These are phyloP conservation scores for Linum usitatissimum DNA, from an alignment of 345 rosid genomes.

Conservation along the genomic window DNA sequence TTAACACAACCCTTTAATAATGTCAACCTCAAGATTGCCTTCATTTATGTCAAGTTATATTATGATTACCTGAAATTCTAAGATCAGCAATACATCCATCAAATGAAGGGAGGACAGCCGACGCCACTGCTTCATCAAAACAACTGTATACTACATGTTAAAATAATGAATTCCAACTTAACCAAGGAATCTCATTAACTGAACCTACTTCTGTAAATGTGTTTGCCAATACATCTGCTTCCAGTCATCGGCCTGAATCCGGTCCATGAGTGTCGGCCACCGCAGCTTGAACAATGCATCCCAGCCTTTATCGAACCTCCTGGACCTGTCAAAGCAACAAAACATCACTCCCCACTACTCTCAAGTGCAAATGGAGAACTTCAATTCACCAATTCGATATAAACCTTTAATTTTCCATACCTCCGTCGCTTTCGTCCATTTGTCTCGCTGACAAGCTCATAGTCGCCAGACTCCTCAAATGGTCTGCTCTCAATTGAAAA, in stretches of 20 bases:
- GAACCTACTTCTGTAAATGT: constrained; percentile 59
- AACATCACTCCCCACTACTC: not conserved
- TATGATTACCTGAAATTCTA: constrained; percentile 41
- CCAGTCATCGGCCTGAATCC: constrained; percentile 43
- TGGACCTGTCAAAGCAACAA: constrained; percentile 28
- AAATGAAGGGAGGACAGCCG: constrained; percentile 59
- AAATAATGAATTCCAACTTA: not conserved
- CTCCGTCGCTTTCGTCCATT: constrained; percentile 57
- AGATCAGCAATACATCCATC: constrained; percentile 41
- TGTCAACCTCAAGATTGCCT: not conserved
- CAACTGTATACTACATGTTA: constrained; percentile 47
- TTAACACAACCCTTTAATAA: too few species aligned
- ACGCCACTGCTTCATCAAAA: constrained; percentile 73
- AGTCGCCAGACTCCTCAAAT: constrained; percentile 28
- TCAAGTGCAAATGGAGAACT: not conserved
- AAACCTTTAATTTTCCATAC: constrained; percentile 17
- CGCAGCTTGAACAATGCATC: constrained; percentile 46
- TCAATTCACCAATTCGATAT: not conserved
- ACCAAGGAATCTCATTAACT: constrained; percentile 2
- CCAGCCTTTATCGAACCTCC: constrained; percentile 47
- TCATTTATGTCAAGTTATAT: not conserved
- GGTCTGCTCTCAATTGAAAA: constrained; percentile 43
- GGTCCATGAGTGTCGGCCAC: constrained; percentile 41
- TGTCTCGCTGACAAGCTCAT: constrained; percentile 25
- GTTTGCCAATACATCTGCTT: constrained; percentile 68